Evolutionary conservation across 2,329 filamentous ascomycete genomes (phyloP), one percentile per base, ranked within the genome.

Genomic region (Alternaria dauci): DNA sequence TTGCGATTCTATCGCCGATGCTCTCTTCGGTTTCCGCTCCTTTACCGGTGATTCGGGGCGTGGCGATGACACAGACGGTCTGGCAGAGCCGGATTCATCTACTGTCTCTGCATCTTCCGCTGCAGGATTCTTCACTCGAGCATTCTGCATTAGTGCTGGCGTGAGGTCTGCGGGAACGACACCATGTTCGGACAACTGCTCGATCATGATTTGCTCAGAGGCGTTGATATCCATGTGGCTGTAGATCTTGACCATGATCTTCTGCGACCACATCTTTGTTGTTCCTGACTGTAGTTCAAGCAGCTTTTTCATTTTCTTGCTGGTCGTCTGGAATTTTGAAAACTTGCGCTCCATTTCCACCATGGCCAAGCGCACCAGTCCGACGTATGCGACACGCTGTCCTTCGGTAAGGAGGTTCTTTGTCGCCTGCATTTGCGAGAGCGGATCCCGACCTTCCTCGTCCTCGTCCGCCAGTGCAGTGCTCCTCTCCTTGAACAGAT

Each of bases 141-240:
- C 88, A 78, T 98, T 99, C 64, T 92, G 89, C 89, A 96, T 96
- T 44, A 99, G 84, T 0, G 92, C 87, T 0, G 92, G 90, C 0
- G 93, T 94, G 59, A 99, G 83, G 76, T 99, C 95, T 44, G 84
- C 83, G 0, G 95, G 90, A 63, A 93, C 84, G 7, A 99, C 93
- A 5, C 94, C 95, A 79, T 99, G 95, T 59, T 95, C 91, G 12
- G 92, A 90, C 59, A 99, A 84, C 79, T 99, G 95, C 81, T 99
- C 95, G 68, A 99, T 97, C 95, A 99, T 99, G 77, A 99, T 84
- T 82, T 99, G 95, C 79, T 99, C 95, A 14, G 87, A 89, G 23
- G 90, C 84, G 73, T 89, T 93, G 72, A 99, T 96, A 61, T 99
- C 95, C 95, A 99, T 99, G 79, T 99, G 95, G 12, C 88, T 83